Evolutionary conservation across 2,329 filamentous ascomycete genomes (phyloP).

Genomic region (Fusarium nelsonii): DNA sequence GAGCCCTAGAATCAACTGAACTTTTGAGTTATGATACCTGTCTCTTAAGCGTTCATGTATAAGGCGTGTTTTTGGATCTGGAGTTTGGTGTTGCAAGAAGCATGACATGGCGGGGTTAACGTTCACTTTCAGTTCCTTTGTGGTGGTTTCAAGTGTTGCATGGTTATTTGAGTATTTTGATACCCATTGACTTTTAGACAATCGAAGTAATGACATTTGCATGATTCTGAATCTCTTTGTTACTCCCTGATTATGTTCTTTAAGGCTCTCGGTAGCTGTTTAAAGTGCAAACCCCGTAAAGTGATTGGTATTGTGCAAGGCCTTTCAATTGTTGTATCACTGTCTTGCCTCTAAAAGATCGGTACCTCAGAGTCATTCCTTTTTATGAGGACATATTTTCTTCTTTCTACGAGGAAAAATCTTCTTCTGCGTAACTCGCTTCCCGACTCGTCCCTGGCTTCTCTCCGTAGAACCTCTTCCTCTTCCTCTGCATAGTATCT

Average conservation of each 20-base stretch:
- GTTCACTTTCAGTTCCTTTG: constrained; percentile 29
- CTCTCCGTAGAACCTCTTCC: constrained; percentile 48
- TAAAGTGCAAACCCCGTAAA: background rate
- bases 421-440: constrained; percentile 28
- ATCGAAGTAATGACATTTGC: constrained; percentile 35
- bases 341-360: background rate
- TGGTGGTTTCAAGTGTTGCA: constrained; percentile 33
- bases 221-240: constrained; percentile 7
- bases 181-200: constrained; percentile 50
- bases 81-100: constrained; percentile 33
- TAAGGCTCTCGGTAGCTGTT: background rate
- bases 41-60: constrained; percentile 2
- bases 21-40: background rate
- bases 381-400: constrained; percentile 23
- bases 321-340: background rate
- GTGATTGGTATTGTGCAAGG: background rate
- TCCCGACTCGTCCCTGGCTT: constrained; percentile 22
- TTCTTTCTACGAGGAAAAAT: constrained; percentile 23
- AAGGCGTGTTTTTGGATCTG: constrained; percentile 22
- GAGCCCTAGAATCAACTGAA: constrained; percentile 63
- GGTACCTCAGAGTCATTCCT: background rate
- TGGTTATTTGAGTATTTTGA: constrained; percentile 52
- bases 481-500: constrained; percentile 44
- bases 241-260: background rate
- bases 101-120: constrained; percentile 10